Base-by-base conservation (phyloP, 441 rosid genomes). In the Theobroma grandiflorum region DNA sequence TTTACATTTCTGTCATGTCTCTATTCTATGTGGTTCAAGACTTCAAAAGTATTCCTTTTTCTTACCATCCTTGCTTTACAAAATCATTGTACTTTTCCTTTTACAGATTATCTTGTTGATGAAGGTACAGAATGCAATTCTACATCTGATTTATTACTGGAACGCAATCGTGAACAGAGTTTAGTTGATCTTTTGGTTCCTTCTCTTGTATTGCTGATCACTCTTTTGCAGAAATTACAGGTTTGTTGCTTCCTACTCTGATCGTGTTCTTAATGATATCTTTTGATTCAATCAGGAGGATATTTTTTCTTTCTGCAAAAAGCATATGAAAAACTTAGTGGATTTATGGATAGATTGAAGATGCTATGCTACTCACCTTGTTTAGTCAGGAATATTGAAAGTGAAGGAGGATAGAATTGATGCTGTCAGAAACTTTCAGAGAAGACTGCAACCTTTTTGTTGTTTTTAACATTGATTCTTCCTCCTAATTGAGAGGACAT, bases 41-140 rank as follows among this genome's bases (percentile, higher is more conserved):
- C 62, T 53, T 53, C 4, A 31, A 16, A 42, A 42, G n/a, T 12
- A 16, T 55, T 31, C 68, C 11, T 37, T 62, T 61, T 55, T 40
- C 55, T 76, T 18, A 12, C 38, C 75, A 57, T 78, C 47, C 74
- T 62, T 40, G 75, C 12, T 63, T 31, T 37, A 66, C 57, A 43
- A 74, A 40, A 31, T 81, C 79, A 20, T 20, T 78, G 80, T 66
- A 11, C 62, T 74, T 83, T 71, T 53, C 63, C 73, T 82, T 89
- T 77, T 52, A 79, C 93, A 97, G 99, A 94, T 91, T 94, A 97
- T 90, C 99, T 97, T 79, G 93, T 97, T 75, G 99, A 97, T 79
- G 99, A 95, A 82, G 99, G 97, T 81, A 91, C 94, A 75, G 99
- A 96, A 86, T 86, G 97, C 88, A 95, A 95, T 88, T 94, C 99